A percentile compares a stretch with the other conserved stretches of the same genome.
Conservation (phyloP, 192 early-diverging fungal genomes). For the Pecoramyces ruminantium region DNA sequence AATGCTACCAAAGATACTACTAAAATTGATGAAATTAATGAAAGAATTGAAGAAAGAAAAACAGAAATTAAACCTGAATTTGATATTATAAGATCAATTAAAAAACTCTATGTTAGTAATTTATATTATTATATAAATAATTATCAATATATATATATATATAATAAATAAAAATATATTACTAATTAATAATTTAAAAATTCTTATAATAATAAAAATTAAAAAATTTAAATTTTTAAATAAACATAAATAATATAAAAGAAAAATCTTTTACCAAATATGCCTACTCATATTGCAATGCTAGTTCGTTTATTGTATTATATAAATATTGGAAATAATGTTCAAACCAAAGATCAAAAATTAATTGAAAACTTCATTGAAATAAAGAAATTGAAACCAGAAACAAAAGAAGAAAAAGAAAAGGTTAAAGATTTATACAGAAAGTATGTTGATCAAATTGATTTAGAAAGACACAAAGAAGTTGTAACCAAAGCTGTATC, state of each 20-base stretch:
- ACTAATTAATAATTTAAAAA: too few species aligned
- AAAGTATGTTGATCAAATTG: conserved; percentile 21
- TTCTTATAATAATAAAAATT: too few species aligned
- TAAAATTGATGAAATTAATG: background rate
- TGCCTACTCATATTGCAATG: background rate
- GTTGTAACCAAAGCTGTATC: conserved; percentile 54
- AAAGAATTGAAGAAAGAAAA: background rate
- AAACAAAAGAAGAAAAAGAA: background rate
- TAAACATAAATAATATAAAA: background rate
- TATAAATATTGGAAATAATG: conserved; percentile 2
- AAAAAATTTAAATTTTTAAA: too few species aligned
- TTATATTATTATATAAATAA: too few species aligned
- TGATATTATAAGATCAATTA: background rate
- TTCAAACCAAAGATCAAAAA: background rate
- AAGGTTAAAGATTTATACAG: background rate
- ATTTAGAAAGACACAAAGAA: conserved; percentile 46
- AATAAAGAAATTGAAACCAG: background rate
- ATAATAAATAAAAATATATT: background rate
- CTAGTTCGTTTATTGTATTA: conserved; percentile 3
- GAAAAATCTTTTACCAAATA: background rate
- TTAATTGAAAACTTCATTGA: background rate
- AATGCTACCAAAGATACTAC: background rate
- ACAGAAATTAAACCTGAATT: background rate
- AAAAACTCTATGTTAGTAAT: background rate
- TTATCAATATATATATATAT: background rate